Base-by-base conservation (phyloP, 495 filamentous ascomycete species). In the Aspergillus avenaceus region DNA sequence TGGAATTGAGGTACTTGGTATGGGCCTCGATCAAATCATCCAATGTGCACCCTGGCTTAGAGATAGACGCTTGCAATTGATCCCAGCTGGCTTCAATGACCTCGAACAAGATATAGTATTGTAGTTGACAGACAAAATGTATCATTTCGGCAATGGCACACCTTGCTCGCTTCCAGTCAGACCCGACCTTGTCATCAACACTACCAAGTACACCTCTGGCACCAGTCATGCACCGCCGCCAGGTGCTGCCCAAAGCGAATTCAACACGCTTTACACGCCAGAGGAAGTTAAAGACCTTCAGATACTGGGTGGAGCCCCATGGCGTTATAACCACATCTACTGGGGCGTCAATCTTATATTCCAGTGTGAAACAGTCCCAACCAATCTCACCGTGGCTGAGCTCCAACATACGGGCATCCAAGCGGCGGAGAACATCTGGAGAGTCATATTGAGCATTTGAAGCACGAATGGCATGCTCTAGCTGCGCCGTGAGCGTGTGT, bases 201-300 rank as follows among this genome's bases (percentile, higher is more conserved):
- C 81, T 85, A 38, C 84, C 84, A n/a, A 99, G 83, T 0, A 97
- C 90, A 19, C 92, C 91, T 49, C 95, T 76, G 18, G 93, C 84
- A 47, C 95, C 95, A 1, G 95, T 97, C 86, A 96, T 97, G 70
- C 86, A 95, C 51, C 91, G 90, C 43, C 91, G 83, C 95, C 95
- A 99, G 32, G 88, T 91, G 31, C 86, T 90, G 16, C 81, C 79
- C 0, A 99, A 79, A 0, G 87, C 90, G 64, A 97, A 99, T 63
- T 97, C 95, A 42, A 99, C 92, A 38, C 95, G 85, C 67, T 99
- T 99, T 57, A 97, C 84, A 47, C 95, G 88, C 95, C 95, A 99
- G 4, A 99, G 83, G 67, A 99, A 96, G 65, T 99, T 99, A 82
- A 99, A 99, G 23, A 97, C 88, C 60, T 97, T 97, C 52, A 99